Evolutionary conservation across 208 protist genomes (phyloP), one percentile per base, ranked within the genome.

Genomic region (Leishmania turanica): DNA sequence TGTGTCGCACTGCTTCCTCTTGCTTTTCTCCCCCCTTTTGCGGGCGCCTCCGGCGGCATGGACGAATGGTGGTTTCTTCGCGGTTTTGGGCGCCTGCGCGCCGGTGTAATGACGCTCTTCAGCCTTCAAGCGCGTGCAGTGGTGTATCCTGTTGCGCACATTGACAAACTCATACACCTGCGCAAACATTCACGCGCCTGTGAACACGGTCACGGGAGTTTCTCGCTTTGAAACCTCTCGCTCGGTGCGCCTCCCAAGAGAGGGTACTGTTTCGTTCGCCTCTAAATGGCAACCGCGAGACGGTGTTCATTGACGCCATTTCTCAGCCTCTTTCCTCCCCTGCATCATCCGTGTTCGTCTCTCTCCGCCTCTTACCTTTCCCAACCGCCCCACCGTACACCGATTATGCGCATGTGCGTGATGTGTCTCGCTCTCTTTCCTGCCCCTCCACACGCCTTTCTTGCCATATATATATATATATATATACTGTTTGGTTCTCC

Each of bases 331-430:
- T 13, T n/a, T 77, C 53, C 53, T 77, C 53, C 15, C 53, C n/a
- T 62, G 17, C 11, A n/a, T 49, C 72, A n/a, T 45, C 27, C 34
- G 19, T 76, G 31, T 54, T 56, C 70, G 21, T 75, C 72, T 45
- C 47, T 74, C 2, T 8, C 13, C 56, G 31, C 53, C 24, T 60
- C 73, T 58, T 42, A 6, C 72, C 27, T 21, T 42, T 54, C 72
- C 47, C n/a, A 19, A 40, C 49, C 47, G 7, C 53, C 34, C 34
- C 7, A 37, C 53, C 27, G 47, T 60, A 47, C 15, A 53, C 27
- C 47, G 65, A 71, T 71, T 42, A 24, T 66, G 45, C 77, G 19
- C 53, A 80, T 69, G 47, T 42, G 75, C 56, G 6, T 77, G 47
- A 68, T 65, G 13, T 65, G 47, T 34, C 34, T 64, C 21, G 49